Base-by-base conservation (phyloP, 345 rosid genomes). In the Crucihimalaya himalaica region DNA sequence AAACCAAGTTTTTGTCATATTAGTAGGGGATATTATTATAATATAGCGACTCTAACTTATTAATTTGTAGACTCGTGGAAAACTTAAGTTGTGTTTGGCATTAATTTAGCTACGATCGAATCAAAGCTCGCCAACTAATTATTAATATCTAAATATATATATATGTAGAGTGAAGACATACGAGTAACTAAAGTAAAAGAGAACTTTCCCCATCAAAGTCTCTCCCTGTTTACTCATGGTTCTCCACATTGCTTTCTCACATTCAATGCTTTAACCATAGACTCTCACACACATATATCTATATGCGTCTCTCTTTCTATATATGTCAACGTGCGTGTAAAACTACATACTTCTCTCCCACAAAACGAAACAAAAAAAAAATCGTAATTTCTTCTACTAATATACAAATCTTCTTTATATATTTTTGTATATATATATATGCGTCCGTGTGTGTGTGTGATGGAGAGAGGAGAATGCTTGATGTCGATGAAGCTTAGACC, bases 191-290 rank as follows among this genome's bases (percentile, higher is more conserved):
- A 71, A 56, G 72, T 71, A 77, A 70, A 71, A 39, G 48, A 71
- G 72, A 71, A 71, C 63, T 77, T 77, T 77, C 67, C 48, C 62
- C 1, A 45, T 63, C 72, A 65, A 64, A 71, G 67, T 40, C 67
- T 77, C 76, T 71, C 76, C 70, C 71, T 76, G 65, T 46, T 70
- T 76, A 76, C 80, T 76, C 51, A 55, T 70, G 80, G 64, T 70
- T 69, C 68, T 69, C 35, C 2, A 76, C 57, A 52, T 76, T 61
- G 64, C 71, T 70, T 76, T 76, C 74, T 68, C 69, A 55, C 54
- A 76, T 70, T 76, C 71, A 76, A 63, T 76, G 80, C 71, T 46
- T 70, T 76, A 70, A 70, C 80, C 66, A 63, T 70, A 55, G 53
- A 75, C 34, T 40, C 40, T 5, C 69, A 47, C 21, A 31, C 15